Evolutionary conservation across 169 alveolate species (phyloP), one percentile per base, ranked within the genome.

Genomic region (Plasmodium gonderi): DNA sequence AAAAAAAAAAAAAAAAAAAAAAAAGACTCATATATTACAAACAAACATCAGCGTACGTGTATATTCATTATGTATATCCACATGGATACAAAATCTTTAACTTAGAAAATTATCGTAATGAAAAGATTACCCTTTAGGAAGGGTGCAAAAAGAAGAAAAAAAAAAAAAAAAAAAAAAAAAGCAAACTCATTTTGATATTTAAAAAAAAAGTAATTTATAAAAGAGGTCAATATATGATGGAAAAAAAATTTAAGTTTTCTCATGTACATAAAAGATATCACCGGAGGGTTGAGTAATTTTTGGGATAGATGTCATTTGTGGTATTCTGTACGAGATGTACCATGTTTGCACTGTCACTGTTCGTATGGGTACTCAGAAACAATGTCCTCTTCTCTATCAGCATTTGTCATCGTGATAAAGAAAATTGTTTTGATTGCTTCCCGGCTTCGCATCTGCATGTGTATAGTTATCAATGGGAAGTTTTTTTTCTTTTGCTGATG

Each of bases 401-500:
- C 92, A 85, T 65, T 85, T 85, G 42, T 85, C 92, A 51, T 85
- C 92, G 45, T 85, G 92, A 51, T 85, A 85, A 42, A 85, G 92
- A 51, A 85, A 85, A 44, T 75, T 85, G 47, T 85, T 85, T 40
- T 85, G 92, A 31, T 75, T 85, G 68, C 92, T 85, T 45, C 92
- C 92, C 1, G 92, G 92, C 45, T 85, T 85, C 42, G 92, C 92
- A 67, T 85, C 92, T 8, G 92, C 92, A 76, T 85, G 92, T 75
- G 92, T 85, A 31, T 95, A 96, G 92, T 96, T 95, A 45, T 96
- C 98, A 67, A 90, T 77, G 4, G 98, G 98, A 47, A 94, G 76
- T n/a, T 94, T 93, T 80, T 96, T 96, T 60, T 96, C 97, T 78
- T 95, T 96, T 26, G 98, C 98, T 49, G 95, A 83, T 7, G 97